Conservation (phyloP, 192 early-diverging fungal genomes). For the Backusella parvicylindrica region DNA sequence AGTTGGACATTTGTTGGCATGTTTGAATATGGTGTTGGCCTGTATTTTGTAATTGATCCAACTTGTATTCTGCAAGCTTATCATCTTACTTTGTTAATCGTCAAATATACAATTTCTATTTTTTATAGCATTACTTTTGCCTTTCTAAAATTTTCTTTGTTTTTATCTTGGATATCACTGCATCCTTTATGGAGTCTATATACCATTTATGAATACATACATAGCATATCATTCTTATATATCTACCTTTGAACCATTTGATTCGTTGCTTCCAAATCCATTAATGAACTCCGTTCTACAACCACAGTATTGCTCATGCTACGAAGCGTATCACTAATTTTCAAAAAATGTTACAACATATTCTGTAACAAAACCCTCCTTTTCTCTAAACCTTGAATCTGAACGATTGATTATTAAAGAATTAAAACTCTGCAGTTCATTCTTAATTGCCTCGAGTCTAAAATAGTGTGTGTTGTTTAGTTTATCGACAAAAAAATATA, state of each 20-base stretch:
- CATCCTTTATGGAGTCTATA: background rate
- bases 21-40: conserved; percentile 4
- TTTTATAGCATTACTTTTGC: too few species aligned
- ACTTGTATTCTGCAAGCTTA: background rate
- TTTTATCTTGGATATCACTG: background rate
- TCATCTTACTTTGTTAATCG: background rate
- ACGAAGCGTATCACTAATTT: background rate
- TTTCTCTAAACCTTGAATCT: conserved; percentile 6
- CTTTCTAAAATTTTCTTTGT: conserved; percentile 5
- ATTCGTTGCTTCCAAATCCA: background rate
- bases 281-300: background rate
- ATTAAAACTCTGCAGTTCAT: conserved; percentile 18
- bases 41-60: background rate
- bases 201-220: background rate
- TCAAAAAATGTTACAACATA: background rate
- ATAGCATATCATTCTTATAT: too few species aligned
- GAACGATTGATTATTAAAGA: background rate
- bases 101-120: too few species aligned
- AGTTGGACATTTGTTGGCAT: background rate
- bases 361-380: background rate
- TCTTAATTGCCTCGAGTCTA: conserved; percentile 14
- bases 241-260: background rate
- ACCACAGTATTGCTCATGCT: background rate
- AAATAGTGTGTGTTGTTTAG: too few species aligned
- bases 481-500: too few species aligned